These are phyloP conservation scores for Starmerella roubikii DNA, from an alignment of 805 yeast species.

Conservation along the genomic window DNA sequence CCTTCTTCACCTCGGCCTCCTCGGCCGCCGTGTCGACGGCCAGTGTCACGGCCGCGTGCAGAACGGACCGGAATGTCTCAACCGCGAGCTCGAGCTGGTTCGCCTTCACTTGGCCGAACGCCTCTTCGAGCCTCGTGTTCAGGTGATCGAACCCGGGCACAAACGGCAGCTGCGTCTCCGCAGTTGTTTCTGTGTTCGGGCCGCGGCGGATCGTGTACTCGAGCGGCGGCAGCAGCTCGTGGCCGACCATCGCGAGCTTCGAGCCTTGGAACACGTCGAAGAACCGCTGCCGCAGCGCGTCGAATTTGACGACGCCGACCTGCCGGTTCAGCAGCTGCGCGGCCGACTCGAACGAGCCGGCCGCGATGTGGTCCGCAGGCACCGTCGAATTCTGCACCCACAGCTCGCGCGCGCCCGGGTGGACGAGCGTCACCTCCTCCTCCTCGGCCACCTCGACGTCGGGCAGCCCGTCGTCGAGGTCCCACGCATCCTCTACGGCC, in stretches of 20 bases:
- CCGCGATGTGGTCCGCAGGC: conserved; percentile 87
- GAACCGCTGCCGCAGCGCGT: conserved; percentile 73
- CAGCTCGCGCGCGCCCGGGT: conserved; percentile 40
- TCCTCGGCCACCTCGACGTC: conserved; percentile 26
- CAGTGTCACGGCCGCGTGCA: conserved; percentile 58
- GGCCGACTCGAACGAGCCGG: conserved; percentile 93
- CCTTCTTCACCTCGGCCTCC: conserved; percentile 58
- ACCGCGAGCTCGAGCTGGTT: conserved; percentile 78
- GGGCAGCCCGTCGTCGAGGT: conserved; percentile 41
- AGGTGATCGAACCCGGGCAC: conserved; percentile 63
- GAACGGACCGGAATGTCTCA: conserved; percentile 58
- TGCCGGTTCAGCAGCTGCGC: conserved; percentile 86
- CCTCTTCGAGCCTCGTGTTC: conserved; percentile 49
- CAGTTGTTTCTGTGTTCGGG: conserved; percentile 25
- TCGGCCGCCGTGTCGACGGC: conserved; percentile 64
- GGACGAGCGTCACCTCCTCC: conserved; percentile 22
- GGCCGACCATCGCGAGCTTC: conserved; percentile 60
- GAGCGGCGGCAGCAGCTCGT: conserved; percentile 60
- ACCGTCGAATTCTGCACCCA: conserved; percentile 86
- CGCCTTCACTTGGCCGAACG: conserved; percentile 69
- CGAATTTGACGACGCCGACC: conserved; percentile 72
- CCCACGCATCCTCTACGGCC: conserved; percentile 39
- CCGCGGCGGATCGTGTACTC: conserved; percentile 49
- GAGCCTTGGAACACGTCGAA: conserved; percentile 71
- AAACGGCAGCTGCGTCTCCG: conserved; percentile 36